Evolutionary conservation across 2,329 filamentous ascomycete genomes (phyloP).

Genomic region (Penicillium oxalicum): DNA sequence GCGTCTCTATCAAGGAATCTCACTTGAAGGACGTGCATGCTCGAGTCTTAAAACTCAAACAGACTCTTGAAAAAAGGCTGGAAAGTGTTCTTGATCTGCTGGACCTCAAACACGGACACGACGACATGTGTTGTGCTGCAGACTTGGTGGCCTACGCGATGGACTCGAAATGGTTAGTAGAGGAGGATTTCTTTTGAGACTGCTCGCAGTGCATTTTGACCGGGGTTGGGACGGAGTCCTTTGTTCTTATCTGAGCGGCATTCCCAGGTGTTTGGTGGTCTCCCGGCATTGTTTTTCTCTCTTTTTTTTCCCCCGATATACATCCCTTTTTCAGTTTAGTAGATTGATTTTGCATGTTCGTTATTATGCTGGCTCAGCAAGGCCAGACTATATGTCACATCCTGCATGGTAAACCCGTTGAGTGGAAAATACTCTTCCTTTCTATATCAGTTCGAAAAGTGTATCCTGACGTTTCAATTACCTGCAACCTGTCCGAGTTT

Average conservation of each 20-base stretch:
- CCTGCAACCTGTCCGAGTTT: too few species aligned
- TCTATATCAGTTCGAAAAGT: too few species aligned
- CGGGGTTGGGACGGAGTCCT: background rate
- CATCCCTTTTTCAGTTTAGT: too few species aligned
- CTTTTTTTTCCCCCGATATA: too few species aligned
- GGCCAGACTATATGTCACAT: too few species aligned
- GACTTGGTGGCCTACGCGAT: conserved; percentile 41
- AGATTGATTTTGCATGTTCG: too few species aligned
- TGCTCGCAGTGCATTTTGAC: background rate
- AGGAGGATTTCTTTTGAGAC: conserved; percentile 34
- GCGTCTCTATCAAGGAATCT: conserved; percentile 4
- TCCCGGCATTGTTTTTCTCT: too few species aligned
- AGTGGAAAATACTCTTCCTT: too few species aligned
- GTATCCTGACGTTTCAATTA: too few species aligned
- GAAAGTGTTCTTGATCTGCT: conserved; percentile 30
- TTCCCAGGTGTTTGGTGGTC: background rate
- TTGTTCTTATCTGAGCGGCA: background rate
- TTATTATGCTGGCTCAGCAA: too few species aligned
- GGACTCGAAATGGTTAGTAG: conserved; percentile 37
- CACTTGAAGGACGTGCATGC: conserved; percentile 10
- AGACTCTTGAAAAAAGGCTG: conserved; percentile 30
- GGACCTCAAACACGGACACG: conserved; percentile 34
- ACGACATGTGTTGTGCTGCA: conserved; percentile 40
- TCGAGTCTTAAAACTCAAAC: conserved; percentile 21
- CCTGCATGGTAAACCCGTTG: too few species aligned